Evolutionary conservation across 177 flowering plant species (phyloP), one percentile per base, ranked within the genome.

Genomic region (Vitis hybrid): DNA sequence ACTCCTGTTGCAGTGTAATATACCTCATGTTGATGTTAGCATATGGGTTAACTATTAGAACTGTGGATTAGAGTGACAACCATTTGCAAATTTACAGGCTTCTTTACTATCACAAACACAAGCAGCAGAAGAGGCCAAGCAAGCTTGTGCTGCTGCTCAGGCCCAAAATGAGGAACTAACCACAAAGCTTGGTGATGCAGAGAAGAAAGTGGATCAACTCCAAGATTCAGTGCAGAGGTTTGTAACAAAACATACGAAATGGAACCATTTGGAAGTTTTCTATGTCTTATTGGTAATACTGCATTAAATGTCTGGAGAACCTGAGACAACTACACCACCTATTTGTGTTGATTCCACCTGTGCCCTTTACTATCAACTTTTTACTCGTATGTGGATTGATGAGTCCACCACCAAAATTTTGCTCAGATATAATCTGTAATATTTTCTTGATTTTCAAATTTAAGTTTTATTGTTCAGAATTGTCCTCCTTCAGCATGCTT

Each of bases 141-240:
- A 81, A 70, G 81, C 84, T 49, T 21, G 24, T 21, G 24, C 24
- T 66, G 24, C 24, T 1, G 24, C 24, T 71, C 81, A 87, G 70
- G 72, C 70, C 12, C 80, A 72, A 78, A 87, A 79, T 72, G 79
- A 46, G 30, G 87, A 85, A 60, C 78, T 90, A 60, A 62, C 74
- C 51, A 62, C 64, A 90, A 82, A 1, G 65, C 81, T 88, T 68
- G 88, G 84, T 70, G 85, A 81, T 68, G 80, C 88, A 15, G 89
- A 87, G 54, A 78, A 75, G 59, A 88, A 84, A 77, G 83, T 72
- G 30, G 81, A 82, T 49, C 85, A 87, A 70, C 85, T 90, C 71
- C 90, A 87, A 74, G 88, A 90, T 76, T 87, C 91, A 64, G 67
- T 81, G 54, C 92, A 87, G 74, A 90, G 92, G 94, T 90, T 68